Evolutionary conservation across 345 rosid genomes (phyloP), one percentile per base, ranked within the genome.

Genomic region (Citrus sp.): DNA sequence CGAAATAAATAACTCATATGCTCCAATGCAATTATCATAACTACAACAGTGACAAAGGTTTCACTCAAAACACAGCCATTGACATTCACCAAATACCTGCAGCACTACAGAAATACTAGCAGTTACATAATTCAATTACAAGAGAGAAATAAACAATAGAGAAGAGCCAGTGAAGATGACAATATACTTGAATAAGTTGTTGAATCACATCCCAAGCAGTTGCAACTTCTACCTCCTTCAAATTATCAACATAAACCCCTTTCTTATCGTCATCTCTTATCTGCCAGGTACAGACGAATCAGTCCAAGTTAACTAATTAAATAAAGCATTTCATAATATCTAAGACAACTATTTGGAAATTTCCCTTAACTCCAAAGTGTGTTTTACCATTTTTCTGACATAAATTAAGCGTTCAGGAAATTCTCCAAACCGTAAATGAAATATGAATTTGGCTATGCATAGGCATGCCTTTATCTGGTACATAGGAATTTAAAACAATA

Each of bases 231-330:
- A 90, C 85, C 88, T 93, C 99, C 88, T 90, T 94, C 4, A 94
- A 87, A 84, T 91, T 94, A 78, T 97, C 99, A 51, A 97, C 99
- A 84, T 93, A 85, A 72, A 97, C 88, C 65, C 98, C 99, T 87
- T 92, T 93, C 86, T 89, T 91, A 34, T 82, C 85, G 78, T 94
- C 99, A 83, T 97, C 99, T 83, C 99, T 88, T 79, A 94, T 84
- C 99, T 94, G 87, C 65, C 55, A 68, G 42, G 67, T 34, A 24
- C 34, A 9, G 60, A 68, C 30, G 24, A 63, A 49, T 40, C 25
- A 60, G 10, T 46, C 51, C 58, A 30, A 69, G 73, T 70, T 63
- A 72, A 63, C 56, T 25, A 61, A 64, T 10, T 35, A 62, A 62
- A 8, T 3, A 42, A 25, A 7, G 7, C 27, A 6, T 21, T 32